Conservation (phyloP, 768 basidiomycete species). For the Collybiopsis confluens region DNA sequence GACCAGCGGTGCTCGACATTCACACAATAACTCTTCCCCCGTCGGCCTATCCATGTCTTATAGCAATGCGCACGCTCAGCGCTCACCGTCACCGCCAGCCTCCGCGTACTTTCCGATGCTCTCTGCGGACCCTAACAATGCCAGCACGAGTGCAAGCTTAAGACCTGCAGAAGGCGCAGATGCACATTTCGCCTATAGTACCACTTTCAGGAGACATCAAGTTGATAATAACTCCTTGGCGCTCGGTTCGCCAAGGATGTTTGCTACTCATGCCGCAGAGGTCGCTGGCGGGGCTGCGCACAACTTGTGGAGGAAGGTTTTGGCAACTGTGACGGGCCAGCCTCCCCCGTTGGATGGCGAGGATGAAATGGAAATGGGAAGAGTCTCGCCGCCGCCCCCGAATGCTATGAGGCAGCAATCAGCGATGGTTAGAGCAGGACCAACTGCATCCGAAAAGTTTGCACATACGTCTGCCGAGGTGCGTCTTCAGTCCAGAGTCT, state of each 20-base stretch:
- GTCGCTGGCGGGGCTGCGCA: slow-evolving; percentile 25
- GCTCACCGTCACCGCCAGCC: slow-evolving; percentile 65
- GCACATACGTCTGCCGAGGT: slow-evolving; percentile 67
- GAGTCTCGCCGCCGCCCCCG: slow-evolving; percentile 23
- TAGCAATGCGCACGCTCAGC: slow-evolving; percentile 5
- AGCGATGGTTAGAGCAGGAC: slow-evolving; percentile 14
- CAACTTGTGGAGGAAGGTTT: slow-evolving; percentile 45
- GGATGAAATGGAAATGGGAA: slow-evolving; percentile 35
- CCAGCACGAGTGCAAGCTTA: slow-evolving; percentile 32
- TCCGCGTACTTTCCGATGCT: slow-evolving; percentile 74
- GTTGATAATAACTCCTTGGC: slow-evolving; percentile 40
- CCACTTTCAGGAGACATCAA: slow-evolving; percentile 68
- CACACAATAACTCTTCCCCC: background rate
- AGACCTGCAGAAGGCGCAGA: slow-evolving; percentile 61
- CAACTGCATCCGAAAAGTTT: slow-evolving; percentile 63
- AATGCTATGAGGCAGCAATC: slow-evolving; percentile 30
- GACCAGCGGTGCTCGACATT: background rate
- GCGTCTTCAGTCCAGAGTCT: slow-evolving; percentile 18
- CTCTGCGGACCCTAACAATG: slow-evolving; percentile 38
- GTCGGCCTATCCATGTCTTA: background rate
- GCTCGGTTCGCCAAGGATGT: slow-evolving; percentile 34
- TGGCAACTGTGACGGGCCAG: slow-evolving; percentile 36
- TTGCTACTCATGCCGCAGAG: slow-evolving; percentile 44
- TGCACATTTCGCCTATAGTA: slow-evolving; percentile 80
- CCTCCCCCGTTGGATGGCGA: slow-evolving; percentile 23